Percentiles rank a stretch among this genome's conserved stretches.
These are phyloP conservation scores for Mortierella sp. DNA, from an alignment of 371 early-diverging fungal genomes.

Conservation along the genomic window DNA sequence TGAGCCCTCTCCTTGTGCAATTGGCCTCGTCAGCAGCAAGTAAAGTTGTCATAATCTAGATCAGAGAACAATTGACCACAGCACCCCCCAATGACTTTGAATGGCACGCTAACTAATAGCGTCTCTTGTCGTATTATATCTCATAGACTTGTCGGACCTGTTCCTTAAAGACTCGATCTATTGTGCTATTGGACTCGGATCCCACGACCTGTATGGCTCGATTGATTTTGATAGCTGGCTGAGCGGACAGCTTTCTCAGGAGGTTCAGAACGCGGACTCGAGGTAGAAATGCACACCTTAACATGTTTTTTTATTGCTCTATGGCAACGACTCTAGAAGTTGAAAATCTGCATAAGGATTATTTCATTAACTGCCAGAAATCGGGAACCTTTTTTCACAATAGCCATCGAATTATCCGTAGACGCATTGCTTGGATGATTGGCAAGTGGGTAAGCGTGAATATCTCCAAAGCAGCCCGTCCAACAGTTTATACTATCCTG, in stretches of 20 bases:
- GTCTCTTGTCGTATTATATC: constrained; percentile 29
- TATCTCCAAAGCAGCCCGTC: constrained; percentile 69
- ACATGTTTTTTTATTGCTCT: neutral
- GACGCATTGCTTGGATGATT: constrained; percentile 85
- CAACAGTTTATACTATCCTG: constrained; percentile 74
- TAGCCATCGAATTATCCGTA: constrained; percentile 72
- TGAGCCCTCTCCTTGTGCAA: constrained; percentile 73
- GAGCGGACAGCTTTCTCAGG: constrained; percentile 62
- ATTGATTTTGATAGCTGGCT: constrained; percentile 88
- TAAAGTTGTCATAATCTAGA: constrained; percentile 39
- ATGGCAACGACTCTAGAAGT: too few species aligned
- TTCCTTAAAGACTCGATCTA: constrained; percentile 87
- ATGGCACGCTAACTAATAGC: neutral
- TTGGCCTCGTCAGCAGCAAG: constrained; percentile 71
- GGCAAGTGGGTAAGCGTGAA: constrained; percentile 91
- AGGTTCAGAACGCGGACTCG: constrained; percentile 62
- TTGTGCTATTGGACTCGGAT: constrained; percentile 82
- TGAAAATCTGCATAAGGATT: neutral
- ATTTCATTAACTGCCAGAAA: too few species aligned
- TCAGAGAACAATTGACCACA: neutral
- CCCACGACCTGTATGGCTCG: constrained; percentile 83
- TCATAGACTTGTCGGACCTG: constrained; percentile 61
- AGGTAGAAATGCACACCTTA: constrained; percentile 43
- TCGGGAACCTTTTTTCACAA: neutral
- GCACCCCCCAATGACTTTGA: neutral